phyloP scores from a whole-genome alignment of 164 flowering plant species.

The Magnolia sinica region DNA sequence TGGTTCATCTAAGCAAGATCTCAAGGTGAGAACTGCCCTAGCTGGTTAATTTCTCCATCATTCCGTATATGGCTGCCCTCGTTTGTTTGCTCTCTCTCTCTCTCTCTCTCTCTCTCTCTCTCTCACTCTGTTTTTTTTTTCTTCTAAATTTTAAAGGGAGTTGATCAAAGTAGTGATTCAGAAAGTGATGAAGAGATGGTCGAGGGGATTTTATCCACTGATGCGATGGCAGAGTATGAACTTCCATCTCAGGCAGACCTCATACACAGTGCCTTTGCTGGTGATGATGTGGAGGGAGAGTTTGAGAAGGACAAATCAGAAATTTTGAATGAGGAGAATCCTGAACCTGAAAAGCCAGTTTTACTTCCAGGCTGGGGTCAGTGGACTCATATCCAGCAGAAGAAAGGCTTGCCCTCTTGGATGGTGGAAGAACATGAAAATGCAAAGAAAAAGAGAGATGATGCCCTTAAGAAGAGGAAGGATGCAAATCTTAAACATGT shows the following conservation, averaged over 20 bases:
- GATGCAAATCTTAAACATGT: slow-evolving; percentile 82
- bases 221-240: slow-evolving; percentile 42
- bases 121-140: neutral
- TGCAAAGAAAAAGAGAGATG: slow-evolving; percentile 70
- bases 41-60: slow-evolving; percentile 1
- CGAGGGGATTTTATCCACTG: slow-evolving; percentile 75
- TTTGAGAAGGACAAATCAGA: slow-evolving; percentile 70
- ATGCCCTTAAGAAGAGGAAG: slow-evolving; percentile 64
- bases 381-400: slow-evolving; percentile 74
- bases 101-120: neutral
- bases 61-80: neutral
- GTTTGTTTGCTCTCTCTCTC: neutral
- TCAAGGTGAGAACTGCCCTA: slow-evolving; percentile 33
- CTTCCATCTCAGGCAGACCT: slow-evolving; percentile 91
- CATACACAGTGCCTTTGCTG: slow-evolving; percentile 82
- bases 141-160: slow-evolving; percentile 30
- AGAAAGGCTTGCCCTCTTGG: slow-evolving; percentile 83
- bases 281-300: slow-evolving; percentile 92
- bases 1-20: slow-evolving; percentile 21
- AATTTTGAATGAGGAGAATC: slow-evolving; percentile 71
- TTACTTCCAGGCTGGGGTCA: slow-evolving; percentile 97
- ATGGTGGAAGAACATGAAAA: slow-evolving; percentile 66
- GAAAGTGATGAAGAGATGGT: slow-evolving; percentile 78
- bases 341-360: slow-evolving; percentile 85
- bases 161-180: slow-evolving; percentile 45